Evolutionary conservation across 441 rosid species (phyloP).

Genomic region (Gossypium davidsonii): DNA sequence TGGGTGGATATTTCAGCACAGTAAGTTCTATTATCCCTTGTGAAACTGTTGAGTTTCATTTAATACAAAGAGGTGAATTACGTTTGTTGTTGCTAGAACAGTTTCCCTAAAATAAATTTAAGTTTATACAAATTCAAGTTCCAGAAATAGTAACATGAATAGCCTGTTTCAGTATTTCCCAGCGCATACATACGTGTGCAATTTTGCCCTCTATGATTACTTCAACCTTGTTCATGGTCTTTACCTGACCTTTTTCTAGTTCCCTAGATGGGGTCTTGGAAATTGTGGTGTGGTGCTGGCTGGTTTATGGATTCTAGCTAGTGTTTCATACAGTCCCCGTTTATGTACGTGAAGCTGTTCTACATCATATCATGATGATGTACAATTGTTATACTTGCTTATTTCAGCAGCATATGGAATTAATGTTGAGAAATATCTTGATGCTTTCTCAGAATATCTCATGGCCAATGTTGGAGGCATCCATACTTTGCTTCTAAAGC

Average conservation of each 20-base stretch:
- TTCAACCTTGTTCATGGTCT: not conserved
- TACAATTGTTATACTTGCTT: not conserved
- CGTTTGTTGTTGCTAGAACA: not conserved
- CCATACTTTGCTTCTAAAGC: slow-evolving; percentile 48
- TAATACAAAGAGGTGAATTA: not conserved
- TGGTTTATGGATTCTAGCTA: not conserved
- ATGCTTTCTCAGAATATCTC: slow-evolving; percentile 13
- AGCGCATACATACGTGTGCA: not conserved
- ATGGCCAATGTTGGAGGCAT: slow-evolving; percentile 29
- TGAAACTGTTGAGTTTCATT: not conserved
- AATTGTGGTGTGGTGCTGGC: not conserved
- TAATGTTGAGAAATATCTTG: slow-evolving; percentile 11
- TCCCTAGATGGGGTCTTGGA: not conserved
- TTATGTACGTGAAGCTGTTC: not conserved
- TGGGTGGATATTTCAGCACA: not conserved
- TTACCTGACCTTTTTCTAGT: not conserved
- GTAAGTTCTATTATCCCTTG: not conserved
- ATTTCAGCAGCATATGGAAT: slow-evolving; percentile 7
- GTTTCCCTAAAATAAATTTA: not conserved
- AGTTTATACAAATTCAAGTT: not conserved
- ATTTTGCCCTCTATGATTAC: not conserved
- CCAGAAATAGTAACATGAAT: not conserved
- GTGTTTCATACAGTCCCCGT: not conserved
- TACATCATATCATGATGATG: not conserved
- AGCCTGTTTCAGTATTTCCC: not conserved